These are phyloP conservation scores for Neoboletus brunneissimus DNA, from an alignment of 768 basidiomycete genomes.

Conservation along the genomic window DNA sequence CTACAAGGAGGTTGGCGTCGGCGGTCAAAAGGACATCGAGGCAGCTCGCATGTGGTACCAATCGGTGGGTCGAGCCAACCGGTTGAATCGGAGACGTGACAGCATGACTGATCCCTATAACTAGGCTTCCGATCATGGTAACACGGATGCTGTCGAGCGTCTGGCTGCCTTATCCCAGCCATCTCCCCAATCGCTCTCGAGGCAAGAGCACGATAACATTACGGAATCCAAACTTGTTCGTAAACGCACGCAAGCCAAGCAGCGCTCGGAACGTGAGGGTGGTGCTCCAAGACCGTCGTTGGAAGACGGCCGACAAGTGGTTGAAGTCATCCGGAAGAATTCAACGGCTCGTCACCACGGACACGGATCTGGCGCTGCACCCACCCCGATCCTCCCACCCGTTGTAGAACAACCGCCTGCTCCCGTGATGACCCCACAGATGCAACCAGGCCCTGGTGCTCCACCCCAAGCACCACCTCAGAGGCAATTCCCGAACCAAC, in stretches of 20 bases:
- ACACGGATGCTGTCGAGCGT: slow-evolving; percentile 75
- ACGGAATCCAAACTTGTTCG: slow-evolving; percentile 81
- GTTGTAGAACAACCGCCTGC: slow-evolving; percentile 17
- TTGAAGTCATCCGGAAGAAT: slow-evolving; percentile 55
- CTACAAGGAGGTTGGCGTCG: slow-evolving; percentile 91
- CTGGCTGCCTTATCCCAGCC: slow-evolving; percentile 65
- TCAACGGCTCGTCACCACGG: slow-evolving; percentile 33
- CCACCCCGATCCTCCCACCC: slow-evolving; percentile 2
- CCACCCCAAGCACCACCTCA: slow-evolving; percentile 1
- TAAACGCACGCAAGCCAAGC: slow-evolving; percentile 71
- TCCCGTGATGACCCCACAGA: neutral
- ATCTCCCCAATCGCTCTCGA: slow-evolving; percentile 61
- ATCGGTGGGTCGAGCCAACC: slow-evolving; percentile 38
- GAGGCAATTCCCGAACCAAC: slow-evolving; percentile 35
- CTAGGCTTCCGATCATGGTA: slow-evolving; percentile 75
- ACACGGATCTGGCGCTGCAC: slow-evolving; percentile 11
- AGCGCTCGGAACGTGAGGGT: slow-evolving; percentile 42
- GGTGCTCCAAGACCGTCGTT: slow-evolving; percentile 11
- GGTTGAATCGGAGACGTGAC: neutral
- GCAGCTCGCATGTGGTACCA: slow-evolving; percentile 78
- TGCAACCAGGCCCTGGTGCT: neutral
- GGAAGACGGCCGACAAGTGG: slow-evolving; percentile 43
- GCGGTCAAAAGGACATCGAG: slow-evolving; percentile 59
- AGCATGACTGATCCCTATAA: neutral
- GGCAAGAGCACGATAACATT: slow-evolving; percentile 76